These are phyloP conservation scores for Colletotrichum truncatum DNA, from an alignment of 2,329 filamentous ascomycete species.

Conservation along the genomic window DNA sequence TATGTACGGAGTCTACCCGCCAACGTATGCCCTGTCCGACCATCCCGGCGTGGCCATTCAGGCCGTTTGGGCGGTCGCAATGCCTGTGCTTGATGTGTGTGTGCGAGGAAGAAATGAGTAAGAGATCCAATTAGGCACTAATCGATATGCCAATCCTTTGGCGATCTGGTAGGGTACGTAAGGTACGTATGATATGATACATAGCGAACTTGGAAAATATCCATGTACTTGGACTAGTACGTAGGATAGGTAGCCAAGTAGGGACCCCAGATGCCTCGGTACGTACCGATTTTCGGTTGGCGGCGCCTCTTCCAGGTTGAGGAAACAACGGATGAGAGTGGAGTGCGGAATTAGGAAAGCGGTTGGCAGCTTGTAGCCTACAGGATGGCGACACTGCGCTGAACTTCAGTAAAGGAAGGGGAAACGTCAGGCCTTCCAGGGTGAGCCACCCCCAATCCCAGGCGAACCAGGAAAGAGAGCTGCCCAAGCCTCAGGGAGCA, in stretches of 20 bases:
- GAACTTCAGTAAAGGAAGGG: neutral
- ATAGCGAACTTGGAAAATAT: no score
- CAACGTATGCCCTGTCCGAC: neutral
- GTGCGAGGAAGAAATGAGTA: neutral
- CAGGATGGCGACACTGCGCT: no score
- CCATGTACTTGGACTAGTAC: no score
- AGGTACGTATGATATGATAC: no score
- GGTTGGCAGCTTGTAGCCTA: neutral
- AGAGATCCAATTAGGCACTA: no score
- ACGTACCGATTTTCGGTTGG: neutral
- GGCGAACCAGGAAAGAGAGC: neutral
- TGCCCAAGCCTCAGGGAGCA: neutral
- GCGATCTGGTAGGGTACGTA: no score
- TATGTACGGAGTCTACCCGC: neutral
- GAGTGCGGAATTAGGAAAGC: neutral
- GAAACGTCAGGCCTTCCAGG: no score
- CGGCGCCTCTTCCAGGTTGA: neutral
- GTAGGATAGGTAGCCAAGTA: neutral
- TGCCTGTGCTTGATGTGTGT: neutral
- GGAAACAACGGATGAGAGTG: neutral
- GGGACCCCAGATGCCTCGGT: neutral
- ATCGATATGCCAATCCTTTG: no score
- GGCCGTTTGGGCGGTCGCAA: neutral
- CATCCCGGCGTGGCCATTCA: neutral
- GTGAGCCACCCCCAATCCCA: neutral